These are phyloP conservation scores for Epichloe gansuensis DNA, from an alignment of 2,329 filamentous ascomycete genomes.

Conservation along the genomic window DNA sequence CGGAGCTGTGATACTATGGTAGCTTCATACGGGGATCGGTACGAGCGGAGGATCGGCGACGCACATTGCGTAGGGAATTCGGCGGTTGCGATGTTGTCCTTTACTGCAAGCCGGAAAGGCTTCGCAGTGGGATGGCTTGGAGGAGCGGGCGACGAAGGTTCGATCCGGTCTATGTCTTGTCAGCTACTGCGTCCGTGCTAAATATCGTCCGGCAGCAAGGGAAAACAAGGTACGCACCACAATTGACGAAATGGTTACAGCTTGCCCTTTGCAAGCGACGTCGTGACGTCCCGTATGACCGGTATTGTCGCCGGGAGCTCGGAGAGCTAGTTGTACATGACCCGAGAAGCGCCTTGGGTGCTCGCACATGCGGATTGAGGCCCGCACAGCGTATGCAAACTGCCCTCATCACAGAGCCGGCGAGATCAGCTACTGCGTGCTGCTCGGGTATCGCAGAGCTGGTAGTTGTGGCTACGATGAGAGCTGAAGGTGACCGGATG, in stretches of 20 bases:
- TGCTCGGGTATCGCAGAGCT: not conserved
- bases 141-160: slow-evolving; percentile 5
- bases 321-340: not conserved
- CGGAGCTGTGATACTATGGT: slow-evolving; percentile 63
- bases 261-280: slow-evolving; percentile 17
- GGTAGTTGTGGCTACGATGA: not conserved
- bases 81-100: slow-evolving; percentile 64
- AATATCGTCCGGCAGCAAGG: too few species aligned
- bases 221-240: slow-evolving; percentile 13
- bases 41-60: slow-evolving; percentile 59
- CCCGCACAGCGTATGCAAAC: slow-evolving; percentile 17
- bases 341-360: not conserved
- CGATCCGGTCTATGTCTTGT: slow-evolving; percentile 2
- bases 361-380: slow-evolving; percentile 3
- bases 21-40: slow-evolving; percentile 68
- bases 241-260: slow-evolving; percentile 26
- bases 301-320: not conserved
- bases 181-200: not conserved
- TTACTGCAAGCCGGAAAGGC: slow-evolving; percentile 46
- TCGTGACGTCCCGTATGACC: slow-evolving; percentile 5
- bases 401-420: slow-evolving; percentile 15
- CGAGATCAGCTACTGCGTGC: not conserved
- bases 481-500: not conserved
- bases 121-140: slow-evolving; percentile 12
- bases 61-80: slow-evolving; percentile 69